Evolutionary conservation across 345 rosid genomes (phyloP).

Genomic region (Eucalyptus curtisii): DNA sequence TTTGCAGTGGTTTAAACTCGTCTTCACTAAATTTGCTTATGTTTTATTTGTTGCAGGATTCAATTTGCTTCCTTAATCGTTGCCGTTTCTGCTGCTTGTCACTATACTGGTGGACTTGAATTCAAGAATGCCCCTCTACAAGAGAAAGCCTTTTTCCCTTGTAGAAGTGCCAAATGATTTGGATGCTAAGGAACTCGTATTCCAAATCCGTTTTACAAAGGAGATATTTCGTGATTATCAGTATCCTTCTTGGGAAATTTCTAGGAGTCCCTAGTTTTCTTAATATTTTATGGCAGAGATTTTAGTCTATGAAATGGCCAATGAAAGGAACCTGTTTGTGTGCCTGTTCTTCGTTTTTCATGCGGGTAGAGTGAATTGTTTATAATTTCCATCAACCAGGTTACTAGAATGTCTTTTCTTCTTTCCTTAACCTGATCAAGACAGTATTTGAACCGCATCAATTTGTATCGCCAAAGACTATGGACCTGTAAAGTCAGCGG

Average conservation of each 20-base stretch:
- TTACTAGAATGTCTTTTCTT: background rate
- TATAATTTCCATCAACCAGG: background rate
- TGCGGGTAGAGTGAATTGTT: background rate
- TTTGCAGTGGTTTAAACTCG: background rate
- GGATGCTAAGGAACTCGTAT: conserved; percentile 63
- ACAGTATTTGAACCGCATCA: conserved; percentile 58
- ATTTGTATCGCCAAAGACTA: conserved; percentile 67
- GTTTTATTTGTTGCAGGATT: background rate
- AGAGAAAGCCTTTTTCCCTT: conserved; percentile 53
- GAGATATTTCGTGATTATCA: conserved; percentile 75
- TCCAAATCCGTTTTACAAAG: conserved; percentile 90
- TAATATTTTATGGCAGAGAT: background rate
- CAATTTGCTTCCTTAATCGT: background rate
- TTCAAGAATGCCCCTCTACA: conserved; percentile 64
- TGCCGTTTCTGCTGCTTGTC: background rate
- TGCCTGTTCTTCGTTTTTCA: background rate
- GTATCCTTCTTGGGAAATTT: conserved; percentile 49
- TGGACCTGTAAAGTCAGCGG: conserved; percentile 90
- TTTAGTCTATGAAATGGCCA: background rate
- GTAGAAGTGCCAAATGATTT: conserved; percentile 55
- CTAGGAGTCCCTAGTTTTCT: background rate
- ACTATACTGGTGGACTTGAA: background rate
- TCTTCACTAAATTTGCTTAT: background rate
- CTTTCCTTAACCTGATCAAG: conserved; percentile 41
- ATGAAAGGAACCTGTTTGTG: background rate